Evolutionary conservation across 495 filamentous ascomycete species (phyloP), one percentile per base, ranked within the genome.

Genomic region (Penicillium longicatenatum): DNA sequence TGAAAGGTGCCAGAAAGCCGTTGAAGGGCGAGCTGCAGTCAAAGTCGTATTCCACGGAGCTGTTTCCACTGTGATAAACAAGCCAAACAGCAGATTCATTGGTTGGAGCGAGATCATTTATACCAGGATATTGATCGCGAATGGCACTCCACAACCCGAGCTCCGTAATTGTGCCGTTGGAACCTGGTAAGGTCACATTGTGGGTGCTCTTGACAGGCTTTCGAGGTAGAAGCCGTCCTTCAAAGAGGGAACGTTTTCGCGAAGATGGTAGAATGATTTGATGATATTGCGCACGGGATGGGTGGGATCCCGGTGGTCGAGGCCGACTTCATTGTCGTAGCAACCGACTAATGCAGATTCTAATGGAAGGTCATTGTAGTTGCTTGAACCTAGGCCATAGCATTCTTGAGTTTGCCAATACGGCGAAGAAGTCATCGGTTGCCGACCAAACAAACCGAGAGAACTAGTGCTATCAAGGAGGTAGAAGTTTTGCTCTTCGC

Each of bases 401-500:
- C 88, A 91, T 2, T 86, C 88, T 59, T 91, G 87, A 2, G 80
- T 74, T 58, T 80, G 79, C 88, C 88, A 91, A 0, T 88, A 87
- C 1, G 79, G 82, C 3, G 82, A 73, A 21, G 87, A 78, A 11
- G 82, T 79, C 79, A 91, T 88, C 0, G 88, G 66, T 59, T 84
- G 82, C 52, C 88, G 82, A 7, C 88, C 88, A 62, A 84, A 90
- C 52, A 91, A 77, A 70, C 90, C 90, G 64, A 89, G 88, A 50
- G 66, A 62, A 12, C 86, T 86, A 1, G 85, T 88, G 51, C 80
- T 85, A 58, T 90, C 88, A 1, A 90, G 66, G 4, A 86, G 67
- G 52, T 91, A 89, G 24, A 87, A 83, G 2, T 73, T 82, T 61
- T 91, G 88, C 65, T 91, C 88, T 59, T 91, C 88, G 43, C 88